Base-by-base conservation (phyloP, 768 basidiomycete species). In the Suillus discolor region DNA sequence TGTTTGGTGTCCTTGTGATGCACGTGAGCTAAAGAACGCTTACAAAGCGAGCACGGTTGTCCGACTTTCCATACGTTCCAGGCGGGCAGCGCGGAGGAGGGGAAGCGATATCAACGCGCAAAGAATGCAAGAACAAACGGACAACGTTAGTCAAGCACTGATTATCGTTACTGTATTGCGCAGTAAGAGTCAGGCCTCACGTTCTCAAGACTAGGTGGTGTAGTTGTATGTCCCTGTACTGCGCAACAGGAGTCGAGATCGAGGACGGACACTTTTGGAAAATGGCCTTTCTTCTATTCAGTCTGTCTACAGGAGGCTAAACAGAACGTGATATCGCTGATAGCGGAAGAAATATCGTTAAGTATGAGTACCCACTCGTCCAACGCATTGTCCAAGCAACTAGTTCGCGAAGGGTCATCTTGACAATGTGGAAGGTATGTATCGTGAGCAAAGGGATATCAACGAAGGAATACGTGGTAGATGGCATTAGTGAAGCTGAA, bases 401-500 rank as follows among this genome's bases (percentile, higher is more conserved):
- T 41, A 41, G 59, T 42, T 31, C 41, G 15, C 16, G 61, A 61
- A 59, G 34, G 41, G 63, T 69, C 65, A 49, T 49, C 57, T 49
- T 41, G 45, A 28, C 4, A 16, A 31, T 28, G 25, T 25, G 13
- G 47, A 66, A 62, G 63, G n/a, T 66, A 70, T 63, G 25, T 55
- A 64, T 68, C 45, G 49, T 71, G 67, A 72, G 44, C 34, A 71
- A 63, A 61, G 67, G 42, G 69, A 66, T 61, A 77, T 70, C 65
- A 68, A 76, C 67, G 69, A 71, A 53, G 62, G 73, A 67, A 67
- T 69, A 61, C 54, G 53, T 55, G 34, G 34, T n/a, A 55, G 31
- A 66, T 57, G 62, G 68, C 65, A 68, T 71, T 72, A 72, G 66
- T 34, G 57, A 64, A 38, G 68, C 36, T 71, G 67, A 71, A 71